phyloP scores from a whole-genome alignment of 2,329 filamentous ascomycete species.

The Pleomassaria siparia region DNA sequence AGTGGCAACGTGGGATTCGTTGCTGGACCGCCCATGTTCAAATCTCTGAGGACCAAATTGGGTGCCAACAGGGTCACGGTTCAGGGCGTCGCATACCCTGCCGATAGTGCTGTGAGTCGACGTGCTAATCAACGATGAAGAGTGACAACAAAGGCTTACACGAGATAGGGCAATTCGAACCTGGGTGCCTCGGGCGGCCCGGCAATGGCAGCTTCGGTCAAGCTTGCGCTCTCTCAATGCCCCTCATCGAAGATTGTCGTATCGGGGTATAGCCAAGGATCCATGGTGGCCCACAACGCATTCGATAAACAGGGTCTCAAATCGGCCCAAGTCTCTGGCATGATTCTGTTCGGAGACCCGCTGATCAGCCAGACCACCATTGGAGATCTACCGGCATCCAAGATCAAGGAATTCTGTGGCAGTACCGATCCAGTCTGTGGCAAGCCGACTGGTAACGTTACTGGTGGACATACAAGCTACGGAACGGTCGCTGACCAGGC shows the following conservation, averaged over 20 bases:
- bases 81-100: conserved; percentile 38
- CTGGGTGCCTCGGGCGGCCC: conserved; percentile 28
- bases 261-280: conserved; percentile 37
- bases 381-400: conserved; percentile 17
- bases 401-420: conserved; percentile 33
- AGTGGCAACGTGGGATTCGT: conserved; percentile 47
- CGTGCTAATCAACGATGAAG: not conserved
- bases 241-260: conserved; percentile 36
- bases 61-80: conserved; percentile 29
- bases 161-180: conserved; percentile 28
- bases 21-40: conserved; percentile 43
- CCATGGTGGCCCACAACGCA: conserved; percentile 36
- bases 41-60: conserved; percentile 27
- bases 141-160: not conserved
- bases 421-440: conserved; percentile 28
- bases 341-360: conserved; percentile 34
- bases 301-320: conserved; percentile 24
- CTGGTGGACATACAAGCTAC: conserved; percentile 33
- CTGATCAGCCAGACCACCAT: conserved; percentile 27
- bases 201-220: conserved; percentile 27
- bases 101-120: conserved; percentile 24
- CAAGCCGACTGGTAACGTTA: conserved; percentile 24
- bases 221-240: conserved; percentile 29
- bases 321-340: conserved; percentile 25
- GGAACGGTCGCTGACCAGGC: conserved; percentile 28